These are phyloP conservation scores for Leccinum olivaceopallidum DNA, from an alignment of 768 basidiomycete genomes.

Conservation along the genomic window DNA sequence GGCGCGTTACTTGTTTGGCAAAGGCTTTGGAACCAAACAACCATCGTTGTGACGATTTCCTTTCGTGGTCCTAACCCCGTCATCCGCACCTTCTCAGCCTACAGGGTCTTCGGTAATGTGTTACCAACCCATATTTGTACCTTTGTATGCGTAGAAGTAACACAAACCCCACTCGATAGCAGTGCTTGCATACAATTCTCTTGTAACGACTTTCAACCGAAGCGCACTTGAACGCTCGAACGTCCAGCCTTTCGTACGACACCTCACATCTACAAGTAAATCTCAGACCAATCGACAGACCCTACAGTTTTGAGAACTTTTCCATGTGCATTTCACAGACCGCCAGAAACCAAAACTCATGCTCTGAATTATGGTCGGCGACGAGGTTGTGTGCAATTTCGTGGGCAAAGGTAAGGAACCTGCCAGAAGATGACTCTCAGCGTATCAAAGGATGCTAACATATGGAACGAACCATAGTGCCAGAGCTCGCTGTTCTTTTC, in stretches of 20 bases:
- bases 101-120: too few species aligned
- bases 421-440: not conserved
- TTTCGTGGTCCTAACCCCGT: too few species aligned
- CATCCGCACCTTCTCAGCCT: too few species aligned
- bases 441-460: not conserved
- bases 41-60: too few species aligned
- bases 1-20: conserved; percentile 22
- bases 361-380: not conserved
- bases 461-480: not conserved
- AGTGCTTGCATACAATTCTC: not conserved
- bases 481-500: not conserved
- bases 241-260: too few species aligned
- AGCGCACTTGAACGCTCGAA: too few species aligned
- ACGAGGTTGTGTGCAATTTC: not conserved
- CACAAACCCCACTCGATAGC: too few species aligned
- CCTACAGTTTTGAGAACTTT: not conserved
- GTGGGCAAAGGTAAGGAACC: not conserved
- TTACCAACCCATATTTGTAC: too few species aligned
- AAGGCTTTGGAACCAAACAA: conserved; percentile 28
- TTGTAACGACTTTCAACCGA: too few species aligned
- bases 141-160: too few species aligned
- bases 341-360: not conserved
- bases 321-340: not conserved
- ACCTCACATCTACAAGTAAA: too few species aligned
- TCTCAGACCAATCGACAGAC: not conserved